Percentiles rank a stretch among this genome's conserved stretches.
phyloP scores from a whole-genome alignment of 2,329 filamentous ascomycete species.

The Lasiodiplodia theobromae region DNA sequence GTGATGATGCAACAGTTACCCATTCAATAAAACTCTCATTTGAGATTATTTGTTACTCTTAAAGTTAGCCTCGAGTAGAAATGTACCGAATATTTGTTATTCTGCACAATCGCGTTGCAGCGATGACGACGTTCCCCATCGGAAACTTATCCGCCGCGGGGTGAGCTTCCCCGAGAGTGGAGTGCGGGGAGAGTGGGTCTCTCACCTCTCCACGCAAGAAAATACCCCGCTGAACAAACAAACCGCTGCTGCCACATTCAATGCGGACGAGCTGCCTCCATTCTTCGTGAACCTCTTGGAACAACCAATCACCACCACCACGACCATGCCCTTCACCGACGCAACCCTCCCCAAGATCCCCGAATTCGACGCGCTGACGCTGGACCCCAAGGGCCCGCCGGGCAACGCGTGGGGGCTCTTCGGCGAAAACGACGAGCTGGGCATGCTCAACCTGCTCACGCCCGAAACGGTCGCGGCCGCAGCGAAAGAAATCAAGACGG shows the following conservation, averaged over 20 bases:
- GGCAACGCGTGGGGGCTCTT: slow-evolving; percentile 66
- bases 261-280: neutral
- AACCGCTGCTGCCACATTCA: neutral
- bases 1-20: too few species aligned
- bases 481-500: slow-evolving; percentile 54
- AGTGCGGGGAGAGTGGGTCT: slow-evolving; percentile 11
- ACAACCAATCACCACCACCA: neutral
- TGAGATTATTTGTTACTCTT: too few species aligned
- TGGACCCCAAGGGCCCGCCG: slow-evolving; percentile 57
- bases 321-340: slow-evolving; percentile 19
- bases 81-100: too few species aligned
- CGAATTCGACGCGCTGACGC: slow-evolving; percentile 57
- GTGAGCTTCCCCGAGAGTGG: neutral
- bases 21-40: too few species aligned
- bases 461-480: slow-evolving; percentile 52
- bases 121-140: neutral
- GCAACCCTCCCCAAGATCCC: slow-evolving; percentile 36
- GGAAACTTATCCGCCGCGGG: slow-evolving; percentile 11
- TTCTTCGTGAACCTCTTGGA: neutral
- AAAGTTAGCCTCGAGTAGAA: too few species aligned
- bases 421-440: slow-evolving; percentile 59
- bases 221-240: neutral
- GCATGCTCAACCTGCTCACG: slow-evolving; percentile 64
- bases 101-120: too few species aligned
- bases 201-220: neutral